These are phyloP conservation scores for Candida montana DNA, from an alignment of 805 yeast genomes.

Conservation along the genomic window DNA sequence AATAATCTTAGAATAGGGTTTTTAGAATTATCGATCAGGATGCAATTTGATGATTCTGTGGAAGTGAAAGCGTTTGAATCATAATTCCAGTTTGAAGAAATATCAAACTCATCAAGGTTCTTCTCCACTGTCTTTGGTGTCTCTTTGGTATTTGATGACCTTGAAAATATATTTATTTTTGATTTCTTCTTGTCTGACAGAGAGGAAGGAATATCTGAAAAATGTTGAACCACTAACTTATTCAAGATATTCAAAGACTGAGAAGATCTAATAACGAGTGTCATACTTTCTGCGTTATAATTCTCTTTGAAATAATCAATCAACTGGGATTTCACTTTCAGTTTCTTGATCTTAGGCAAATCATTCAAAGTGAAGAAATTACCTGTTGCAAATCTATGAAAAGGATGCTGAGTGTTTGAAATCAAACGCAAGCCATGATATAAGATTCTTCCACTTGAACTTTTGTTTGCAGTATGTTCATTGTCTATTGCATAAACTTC, in stretches of 20 bases:
- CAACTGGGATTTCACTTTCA: constrained; percentile 33
- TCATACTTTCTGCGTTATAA: constrained; percentile 45
- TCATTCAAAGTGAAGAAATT: constrained; percentile 43
- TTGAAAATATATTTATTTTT: constrained; percentile 8
- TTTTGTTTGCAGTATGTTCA: constrained; percentile 57
- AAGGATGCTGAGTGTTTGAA: constrained; percentile 44
- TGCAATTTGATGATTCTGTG: constrained; percentile 21
- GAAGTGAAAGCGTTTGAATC: constrained; percentile 22
- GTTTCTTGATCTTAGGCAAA: constrained; percentile 27
- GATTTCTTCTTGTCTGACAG: constrained; percentile 3
- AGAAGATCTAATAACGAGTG: constrained; percentile 59
- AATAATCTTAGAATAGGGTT: constrained; percentile 37
- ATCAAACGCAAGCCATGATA: constrained; percentile 56
- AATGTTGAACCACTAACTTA: constrained; percentile 42
- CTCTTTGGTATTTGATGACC: background rate
- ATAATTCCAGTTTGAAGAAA: constrained; percentile 16
- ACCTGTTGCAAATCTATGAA: constrained; percentile 64
- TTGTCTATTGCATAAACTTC: constrained; percentile 61
- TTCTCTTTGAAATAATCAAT: constrained; percentile 34
- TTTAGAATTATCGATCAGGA: constrained; percentile 34
- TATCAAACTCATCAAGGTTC: constrained; percentile 12
- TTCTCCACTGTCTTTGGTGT: background rate
- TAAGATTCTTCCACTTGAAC: constrained; percentile 39
- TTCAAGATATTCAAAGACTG: constrained; percentile 55
- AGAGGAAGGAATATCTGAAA: constrained; percentile 29